These are phyloP conservation scores for Parachaetomium inaequale DNA, from an alignment of 495 filamentous ascomycete genomes.

Conservation along the genomic window DNA sequence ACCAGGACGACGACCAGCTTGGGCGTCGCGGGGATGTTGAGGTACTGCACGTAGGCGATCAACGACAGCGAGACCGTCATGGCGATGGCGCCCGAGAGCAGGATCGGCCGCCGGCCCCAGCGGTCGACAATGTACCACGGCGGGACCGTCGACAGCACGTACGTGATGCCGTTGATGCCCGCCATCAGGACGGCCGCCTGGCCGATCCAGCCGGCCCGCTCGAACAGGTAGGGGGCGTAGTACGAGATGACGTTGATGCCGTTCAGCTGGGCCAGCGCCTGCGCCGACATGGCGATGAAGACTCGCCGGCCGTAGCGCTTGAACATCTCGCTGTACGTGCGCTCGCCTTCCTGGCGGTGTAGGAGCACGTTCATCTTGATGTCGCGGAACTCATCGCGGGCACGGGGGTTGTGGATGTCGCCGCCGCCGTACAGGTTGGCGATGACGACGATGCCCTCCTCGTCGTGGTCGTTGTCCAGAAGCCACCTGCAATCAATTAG, in stretches of 20 bases:
- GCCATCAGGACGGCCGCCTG: slow-evolving; percentile 94
- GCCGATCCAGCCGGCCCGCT: slow-evolving; percentile 89
- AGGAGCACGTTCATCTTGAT: slow-evolving; percentile 97
- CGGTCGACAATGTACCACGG: slow-evolving; percentile 97
- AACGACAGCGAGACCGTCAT: slow-evolving; percentile 89
- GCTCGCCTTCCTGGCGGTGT: slow-evolving; percentile 88
- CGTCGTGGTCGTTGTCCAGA: slow-evolving; percentile 94
- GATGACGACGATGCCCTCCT: slow-evolving; percentile 96
- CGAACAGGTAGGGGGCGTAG: slow-evolving; percentile 94
- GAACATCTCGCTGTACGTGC: slow-evolving; percentile 94
- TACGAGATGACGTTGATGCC: slow-evolving; percentile 99
- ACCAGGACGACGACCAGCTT: slow-evolving; percentile 87
- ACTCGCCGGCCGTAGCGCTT: slow-evolving; percentile 84
- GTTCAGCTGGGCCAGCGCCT: slow-evolving; percentile 92
- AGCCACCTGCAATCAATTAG: slow-evolving; percentile 59
- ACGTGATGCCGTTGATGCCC: slow-evolving; percentile 90
- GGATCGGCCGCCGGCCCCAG: slow-evolving; percentile 85
- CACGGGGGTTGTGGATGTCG: slow-evolving; percentile 86
- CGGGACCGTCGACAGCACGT: slow-evolving; percentile 84
- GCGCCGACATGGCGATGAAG: slow-evolving; percentile 98
- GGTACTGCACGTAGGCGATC: slow-evolving; percentile 94
- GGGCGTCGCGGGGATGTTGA: slow-evolving; percentile 72
- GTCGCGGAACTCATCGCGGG: slow-evolving; percentile 90
- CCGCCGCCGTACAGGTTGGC: slow-evolving; percentile 95
- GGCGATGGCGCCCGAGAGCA: slow-evolving; percentile 83